A percentile compares a stretch with the other conserved stretches of the same genome.
These are phyloP conservation scores for Suhomyces bribrorum DNA, from an alignment of 1,139 yeast species.

Conservation along the genomic window DNA sequence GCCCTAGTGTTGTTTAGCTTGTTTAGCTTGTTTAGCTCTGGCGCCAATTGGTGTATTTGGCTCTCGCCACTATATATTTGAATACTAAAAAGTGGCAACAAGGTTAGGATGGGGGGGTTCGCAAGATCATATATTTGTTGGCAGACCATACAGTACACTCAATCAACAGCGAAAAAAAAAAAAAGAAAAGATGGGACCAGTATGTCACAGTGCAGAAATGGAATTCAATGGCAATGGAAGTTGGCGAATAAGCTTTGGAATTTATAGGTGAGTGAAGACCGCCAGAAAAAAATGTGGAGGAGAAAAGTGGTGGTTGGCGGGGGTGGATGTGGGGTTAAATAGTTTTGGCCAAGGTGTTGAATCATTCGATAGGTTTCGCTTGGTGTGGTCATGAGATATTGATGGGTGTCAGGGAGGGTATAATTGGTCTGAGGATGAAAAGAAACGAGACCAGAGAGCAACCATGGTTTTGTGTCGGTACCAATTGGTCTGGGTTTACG, in stretches of 20 bases:
- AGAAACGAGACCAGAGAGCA: constrained; percentile 8
- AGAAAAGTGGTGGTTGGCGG: no score
- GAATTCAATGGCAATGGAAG: not conserved
- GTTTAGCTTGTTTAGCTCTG: not conserved
- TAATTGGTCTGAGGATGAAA: constrained; percentile 2
- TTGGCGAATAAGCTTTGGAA: not conserved
- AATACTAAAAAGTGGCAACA: not conserved
- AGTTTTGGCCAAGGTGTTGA: no score
- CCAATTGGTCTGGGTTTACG: constrained; percentile 10
- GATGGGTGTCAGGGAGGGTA: not conserved
- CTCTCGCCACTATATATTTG: not conserved
- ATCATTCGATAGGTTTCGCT: not conserved
- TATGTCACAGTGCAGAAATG: no score
- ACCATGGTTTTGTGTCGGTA: constrained; percentile 4
- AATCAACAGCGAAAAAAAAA: not conserved
- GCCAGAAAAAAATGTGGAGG: no score
- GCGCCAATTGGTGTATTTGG: not conserved
- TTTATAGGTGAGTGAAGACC: not conserved
- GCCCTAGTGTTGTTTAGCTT: no score
- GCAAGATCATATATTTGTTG: not conserved
- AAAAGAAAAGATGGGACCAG: not conserved
- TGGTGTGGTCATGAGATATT: not conserved
- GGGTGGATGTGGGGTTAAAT: no score
- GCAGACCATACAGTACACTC: not conserved
- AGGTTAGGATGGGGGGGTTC: not conserved